A percentile compares a stretch with the other conserved stretches of the same genome.
Conservation (phyloP, 148 eudicot genomes). For the Vaccinium myrtillus region DNA sequence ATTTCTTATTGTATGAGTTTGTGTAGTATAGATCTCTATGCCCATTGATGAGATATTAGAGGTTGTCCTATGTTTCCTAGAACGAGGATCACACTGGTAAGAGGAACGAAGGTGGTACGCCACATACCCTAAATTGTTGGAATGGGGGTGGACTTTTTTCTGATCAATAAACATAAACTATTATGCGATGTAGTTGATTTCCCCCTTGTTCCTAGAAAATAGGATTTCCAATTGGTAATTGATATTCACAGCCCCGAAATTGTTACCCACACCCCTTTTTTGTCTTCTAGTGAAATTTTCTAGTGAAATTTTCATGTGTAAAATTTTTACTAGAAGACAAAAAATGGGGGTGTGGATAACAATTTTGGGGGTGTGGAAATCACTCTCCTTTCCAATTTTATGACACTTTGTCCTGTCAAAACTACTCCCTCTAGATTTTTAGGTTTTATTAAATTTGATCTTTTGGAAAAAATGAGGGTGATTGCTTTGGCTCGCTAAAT, state of each 20-base stretch:
- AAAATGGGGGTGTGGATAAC: too few species aligned
- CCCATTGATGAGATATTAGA: not conserved
- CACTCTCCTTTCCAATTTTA: not conserved
- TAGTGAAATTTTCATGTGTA: too few species aligned
- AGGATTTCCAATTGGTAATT: not conserved
- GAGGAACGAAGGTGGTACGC: not conserved
- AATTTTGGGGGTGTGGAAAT: too few species aligned
- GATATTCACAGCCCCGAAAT: too few species aligned
- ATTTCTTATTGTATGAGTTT: not conserved
- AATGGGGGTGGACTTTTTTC: not conserved
- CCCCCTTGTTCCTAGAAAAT: not conserved
- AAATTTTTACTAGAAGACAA: too few species aligned
- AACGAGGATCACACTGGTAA: not conserved
- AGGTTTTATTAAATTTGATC: not conserved
- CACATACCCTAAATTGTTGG: not conserved
- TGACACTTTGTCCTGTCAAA: not conserved
- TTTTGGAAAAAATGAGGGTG: not conserved
- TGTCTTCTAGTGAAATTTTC: too few species aligned
- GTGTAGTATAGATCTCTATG: conserved; percentile 3
- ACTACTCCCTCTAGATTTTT: not conserved
- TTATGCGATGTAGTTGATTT: not conserved
- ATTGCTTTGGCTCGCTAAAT: not conserved
- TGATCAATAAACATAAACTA: not conserved
- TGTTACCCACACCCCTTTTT: too few species aligned
- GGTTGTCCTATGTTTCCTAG: not conserved